Base-by-base conservation (phyloP, 140 eudicot genomes). In the Anethum foeniculum region DNA sequence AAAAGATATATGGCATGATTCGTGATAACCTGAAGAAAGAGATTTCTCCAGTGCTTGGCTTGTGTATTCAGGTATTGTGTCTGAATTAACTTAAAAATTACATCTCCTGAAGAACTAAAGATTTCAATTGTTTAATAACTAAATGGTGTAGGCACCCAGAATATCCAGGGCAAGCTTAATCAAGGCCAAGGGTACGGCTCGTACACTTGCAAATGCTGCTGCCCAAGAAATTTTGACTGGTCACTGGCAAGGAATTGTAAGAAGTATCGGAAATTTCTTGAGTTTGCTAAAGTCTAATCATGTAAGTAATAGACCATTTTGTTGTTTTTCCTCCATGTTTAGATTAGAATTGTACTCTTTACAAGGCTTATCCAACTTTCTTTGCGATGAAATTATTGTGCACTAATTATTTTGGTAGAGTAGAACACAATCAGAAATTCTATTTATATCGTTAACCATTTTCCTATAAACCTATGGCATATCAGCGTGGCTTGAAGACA, bases 171-270 rank as follows among this genome's bases (percentile, higher is more conserved):
- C 92, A 77, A 95, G 85, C 82, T 82, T 93, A 80, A 52, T 90
- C 12, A 91, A 87, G 81, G 98, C 89, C 15, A 91, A 87, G 84
- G 98, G 91, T 68, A 73, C 92, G 30, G 96, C 94, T 6, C 92
- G 96, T 71, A 69, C 89, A 51, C 83, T 87, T 82, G 96, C 93
- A 80, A 91, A 81, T 88, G 97, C 97, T 48, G 97, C 97, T 71
- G 93, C 97, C 67, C 92, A 92, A 75, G 93, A 92, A 84, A 82
- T 88, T 84, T 86, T 95, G 84, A 88, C 89, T 81, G 97, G 91
- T 75, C 99, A 95, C 75, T 95, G 99, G 99, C 96, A 92, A 84
- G 97, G 93, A 81, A 92, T 95, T 34, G 96, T 88, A 12, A 93
- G 87, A 81, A 91, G 93, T 87, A 79, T 92, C 28, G 91, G 88